These are phyloP conservation scores for Phylloporus sp. DNA, from an alignment of 768 basidiomycete genomes.

Conservation along the genomic window DNA sequence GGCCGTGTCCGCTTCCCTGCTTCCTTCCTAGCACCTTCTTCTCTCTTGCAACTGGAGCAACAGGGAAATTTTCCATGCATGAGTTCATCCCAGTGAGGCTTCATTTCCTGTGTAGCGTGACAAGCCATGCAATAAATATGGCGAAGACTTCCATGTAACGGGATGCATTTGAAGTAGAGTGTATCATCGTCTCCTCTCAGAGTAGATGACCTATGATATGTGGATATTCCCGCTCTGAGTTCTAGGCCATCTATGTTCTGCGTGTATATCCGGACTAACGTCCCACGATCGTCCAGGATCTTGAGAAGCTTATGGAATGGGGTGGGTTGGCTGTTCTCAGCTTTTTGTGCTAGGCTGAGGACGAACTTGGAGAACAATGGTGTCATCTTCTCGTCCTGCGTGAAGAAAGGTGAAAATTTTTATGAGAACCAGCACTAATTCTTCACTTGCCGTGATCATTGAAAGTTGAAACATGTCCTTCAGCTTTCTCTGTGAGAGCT, in stretches of 20 bases:
- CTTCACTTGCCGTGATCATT: background rate
- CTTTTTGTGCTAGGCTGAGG: background rate
- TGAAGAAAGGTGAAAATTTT: background rate
- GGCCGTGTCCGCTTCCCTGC: background rate
- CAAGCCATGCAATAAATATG: constrained; percentile 9
- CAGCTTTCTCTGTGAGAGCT: background rate
- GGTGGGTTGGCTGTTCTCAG: constrained; percentile 1
- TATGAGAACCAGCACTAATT: background rate
- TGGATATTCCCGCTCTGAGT: constrained; percentile 2
- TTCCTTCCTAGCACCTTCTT: background rate
- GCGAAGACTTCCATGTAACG: constrained; percentile 5
- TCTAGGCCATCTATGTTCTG: constrained; percentile 14
- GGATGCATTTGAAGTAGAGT: background rate
- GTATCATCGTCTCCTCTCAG: background rate
- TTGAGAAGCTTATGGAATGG: constrained; percentile 11
- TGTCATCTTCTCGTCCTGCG: background rate
- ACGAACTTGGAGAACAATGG: background rate
- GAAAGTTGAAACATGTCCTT: background rate
- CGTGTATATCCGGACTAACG: constrained; percentile 7
- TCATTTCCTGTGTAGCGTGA: background rate
- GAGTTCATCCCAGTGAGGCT: background rate
- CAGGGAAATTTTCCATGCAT: constrained; percentile 1
- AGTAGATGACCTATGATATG: constrained; percentile 3
- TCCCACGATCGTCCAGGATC: constrained; percentile 1
- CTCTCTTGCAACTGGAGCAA: background rate